phyloP scores from a whole-genome alignment of 495 filamentous ascomycete genomes.

The Glutinoglossum americanum region DNA sequence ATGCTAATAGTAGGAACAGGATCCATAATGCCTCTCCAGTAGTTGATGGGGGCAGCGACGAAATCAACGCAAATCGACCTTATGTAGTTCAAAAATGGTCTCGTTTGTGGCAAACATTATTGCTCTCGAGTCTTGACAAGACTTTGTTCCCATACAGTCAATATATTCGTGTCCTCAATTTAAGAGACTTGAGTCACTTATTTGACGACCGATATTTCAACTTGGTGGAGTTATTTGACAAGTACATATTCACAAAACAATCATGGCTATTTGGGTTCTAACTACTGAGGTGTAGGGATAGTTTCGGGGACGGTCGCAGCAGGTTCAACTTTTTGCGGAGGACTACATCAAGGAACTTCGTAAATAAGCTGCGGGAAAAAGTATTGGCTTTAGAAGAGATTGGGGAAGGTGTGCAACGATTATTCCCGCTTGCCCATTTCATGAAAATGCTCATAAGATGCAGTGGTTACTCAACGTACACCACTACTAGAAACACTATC shows the following conservation, averaged over 20 bases:
- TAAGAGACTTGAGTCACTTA: constrained; percentile 35
- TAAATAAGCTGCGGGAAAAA: constrained; percentile 8
- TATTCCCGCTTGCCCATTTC: not conserved
- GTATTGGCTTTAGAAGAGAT: constrained; percentile 18
- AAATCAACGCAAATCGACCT: constrained; percentile 10
- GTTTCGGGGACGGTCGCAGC: constrained; percentile 27
- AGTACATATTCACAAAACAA: not conserved
- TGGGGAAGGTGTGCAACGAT: constrained; percentile 17
- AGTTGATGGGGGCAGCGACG: constrained; percentile 19
- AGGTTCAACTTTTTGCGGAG: not conserved
- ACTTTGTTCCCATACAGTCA: constrained; percentile 49
- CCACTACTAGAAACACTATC: constrained; percentile 29
- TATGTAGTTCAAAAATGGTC: constrained; percentile 21
- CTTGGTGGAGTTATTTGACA: constrained; percentile 18
- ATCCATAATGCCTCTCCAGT: constrained; percentile 22
- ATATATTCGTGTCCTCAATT: constrained; percentile 40
- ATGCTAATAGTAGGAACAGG: constrained; percentile 6
- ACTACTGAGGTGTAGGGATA: constrained; percentile 12
- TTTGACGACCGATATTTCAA: constrained; percentile 29
- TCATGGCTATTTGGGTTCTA: not conserved
- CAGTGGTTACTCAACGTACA: constrained; percentile 27
- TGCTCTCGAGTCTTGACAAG: constrained; percentile 38
- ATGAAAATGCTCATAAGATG: not conserved
- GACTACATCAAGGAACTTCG: not conserved
- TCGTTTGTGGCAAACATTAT: constrained; percentile 45